phyloP scores from a whole-genome alignment of 176 grass and related monocot genomes.

The Carex cristatella region DNA sequence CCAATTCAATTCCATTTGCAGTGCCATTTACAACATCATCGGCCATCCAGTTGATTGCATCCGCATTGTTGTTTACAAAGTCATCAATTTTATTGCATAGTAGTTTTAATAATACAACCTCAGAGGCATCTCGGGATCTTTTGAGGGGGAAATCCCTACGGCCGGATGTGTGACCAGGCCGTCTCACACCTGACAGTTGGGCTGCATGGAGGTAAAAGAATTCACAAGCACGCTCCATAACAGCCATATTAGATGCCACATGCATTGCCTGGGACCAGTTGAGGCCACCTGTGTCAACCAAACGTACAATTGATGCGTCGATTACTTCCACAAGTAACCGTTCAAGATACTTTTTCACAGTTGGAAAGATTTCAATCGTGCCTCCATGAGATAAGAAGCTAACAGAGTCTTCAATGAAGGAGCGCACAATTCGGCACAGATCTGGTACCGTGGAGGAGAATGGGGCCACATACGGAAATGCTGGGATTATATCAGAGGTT shows the following conservation, averaged over 20 bases:
- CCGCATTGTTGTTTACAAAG: conserved; percentile 53
- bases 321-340: conserved; percentile 72
- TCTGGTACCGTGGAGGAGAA: conserved; percentile 86
- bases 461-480: conserved; percentile 85
- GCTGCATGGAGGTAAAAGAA: conserved; percentile 92
- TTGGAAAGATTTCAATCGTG: conserved; percentile 66
- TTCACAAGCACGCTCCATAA: conserved; percentile 94
- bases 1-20: conserved; percentile 60
- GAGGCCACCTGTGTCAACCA: conserved; percentile 64
- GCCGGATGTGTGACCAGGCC: conserved; percentile 58
- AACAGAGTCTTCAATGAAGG: conserved; percentile 92
- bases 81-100: conserved; percentile 66
- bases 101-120: conserved; percentile 58
- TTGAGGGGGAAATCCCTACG: conserved; percentile 71
- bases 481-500: conserved; percentile 84
- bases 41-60: conserved; percentile 79
- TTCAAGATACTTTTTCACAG: conserved; percentile 89
- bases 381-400: conserved; percentile 98
- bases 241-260: conserved; percentile 84
- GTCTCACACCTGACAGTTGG: conserved; percentile 67
- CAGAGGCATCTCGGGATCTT: conserved; percentile 64
- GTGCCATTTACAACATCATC: conserved; percentile 79
- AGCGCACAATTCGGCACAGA: conserved; percentile 90
- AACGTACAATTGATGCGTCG: conserved; percentile 54
- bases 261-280: conserved; percentile 94